Base-by-base conservation (phyloP, 2,329 filamentous ascomycete genomes). In the Scorias spongiosa region DNA sequence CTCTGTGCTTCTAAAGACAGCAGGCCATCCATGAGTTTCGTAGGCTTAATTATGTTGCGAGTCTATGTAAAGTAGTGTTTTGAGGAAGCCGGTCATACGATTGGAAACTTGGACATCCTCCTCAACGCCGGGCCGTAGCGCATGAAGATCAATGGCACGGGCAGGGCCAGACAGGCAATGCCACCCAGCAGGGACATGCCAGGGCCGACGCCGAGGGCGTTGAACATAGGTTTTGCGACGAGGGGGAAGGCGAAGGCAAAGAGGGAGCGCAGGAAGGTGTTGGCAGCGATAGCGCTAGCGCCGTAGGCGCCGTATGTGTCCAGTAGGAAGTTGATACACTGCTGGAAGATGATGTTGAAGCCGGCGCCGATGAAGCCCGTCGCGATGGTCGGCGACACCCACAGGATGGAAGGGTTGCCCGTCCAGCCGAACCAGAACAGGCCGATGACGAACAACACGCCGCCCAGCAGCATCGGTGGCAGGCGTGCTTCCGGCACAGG, bases 251-350 rank as follows among this genome's bases (percentile, higher is more conserved):
- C 58, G 2, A 71, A 74, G 11, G 74, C 76, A 9, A 75, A 63
- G 0, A 77, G 52, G 11, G 63, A 67, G 26, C 77, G 61, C 5
- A 81, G 57, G 2, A 82, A 70, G 0, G 78, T 79, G 49, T 72
- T 80, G 1, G 78, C 78, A 0, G 81, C 80, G 1, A 82, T 70
- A 0, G 76, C 80, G 3, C 69, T 71, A 11, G 80, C 78, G 1
- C 76, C 74, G 49, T 78, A 75, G 46, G 67, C 60, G 0, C 68
- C 64, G 53, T 72, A 81, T 1, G 72, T 69, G 45, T 84, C 78
- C 29, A 82, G 71, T 2, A 83, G 67, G 51, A 84, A 85, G 44
- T 53, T 53, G n/a, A 57, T 50, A 34, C 50, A 51, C 17, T 69
- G 68, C 47, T 55, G 54, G 45, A 58, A 54, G 9, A 48, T 48